Conservation (phyloP, 192 early-diverging fungal species). For the Gryganskiella cystojenkinii region DNA sequence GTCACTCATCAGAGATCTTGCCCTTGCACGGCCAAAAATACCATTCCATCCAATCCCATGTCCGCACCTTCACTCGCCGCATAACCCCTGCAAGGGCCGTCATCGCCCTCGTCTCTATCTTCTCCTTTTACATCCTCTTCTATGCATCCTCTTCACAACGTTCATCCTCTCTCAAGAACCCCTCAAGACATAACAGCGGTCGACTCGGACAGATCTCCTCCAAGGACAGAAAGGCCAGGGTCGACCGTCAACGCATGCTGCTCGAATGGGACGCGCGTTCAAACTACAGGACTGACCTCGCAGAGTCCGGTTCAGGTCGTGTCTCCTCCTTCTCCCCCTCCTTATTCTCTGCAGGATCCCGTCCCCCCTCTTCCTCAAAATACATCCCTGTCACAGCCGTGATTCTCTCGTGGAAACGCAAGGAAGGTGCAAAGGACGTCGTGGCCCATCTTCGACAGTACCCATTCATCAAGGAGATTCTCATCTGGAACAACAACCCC, state of each 20-base stretch:
- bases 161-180: background rate
- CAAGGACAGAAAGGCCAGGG: slow-evolving; percentile 21
- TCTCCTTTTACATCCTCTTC: slow-evolving; percentile 18
- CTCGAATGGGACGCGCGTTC: slow-evolving; percentile 44
- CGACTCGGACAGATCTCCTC: background rate
- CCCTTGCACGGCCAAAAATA: slow-evolving; percentile 31
- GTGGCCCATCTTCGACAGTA: slow-evolving; percentile 57
- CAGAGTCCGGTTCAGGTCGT: slow-evolving; percentile 26
- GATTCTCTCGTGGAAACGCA: slow-evolving; percentile 56
- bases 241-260: slow-evolving; percentile 32
- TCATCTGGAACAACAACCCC: slow-evolving; percentile 60
- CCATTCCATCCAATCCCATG: slow-evolving; percentile 8
- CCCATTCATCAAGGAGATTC: slow-evolving; percentile 62
- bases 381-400: slow-evolving; percentile 58
- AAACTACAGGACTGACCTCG: slow-evolving; percentile 42
- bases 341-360: slow-evolving; percentile 14
- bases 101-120: slow-evolving; percentile 20
- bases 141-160: background rate
- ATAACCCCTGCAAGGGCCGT: slow-evolving; percentile 19
- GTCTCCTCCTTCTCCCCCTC: slow-evolving; percentile 26
- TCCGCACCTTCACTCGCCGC: slow-evolving; percentile 19
- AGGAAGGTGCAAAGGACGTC: slow-evolving; percentile 49
- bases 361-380: slow-evolving; percentile 13
- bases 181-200: background rate
- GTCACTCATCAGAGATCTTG: slow-evolving; percentile 39